Base-by-base conservation (phyloP, 2,329 filamentous ascomycete species). In the Clarireedia sp. region DNA sequence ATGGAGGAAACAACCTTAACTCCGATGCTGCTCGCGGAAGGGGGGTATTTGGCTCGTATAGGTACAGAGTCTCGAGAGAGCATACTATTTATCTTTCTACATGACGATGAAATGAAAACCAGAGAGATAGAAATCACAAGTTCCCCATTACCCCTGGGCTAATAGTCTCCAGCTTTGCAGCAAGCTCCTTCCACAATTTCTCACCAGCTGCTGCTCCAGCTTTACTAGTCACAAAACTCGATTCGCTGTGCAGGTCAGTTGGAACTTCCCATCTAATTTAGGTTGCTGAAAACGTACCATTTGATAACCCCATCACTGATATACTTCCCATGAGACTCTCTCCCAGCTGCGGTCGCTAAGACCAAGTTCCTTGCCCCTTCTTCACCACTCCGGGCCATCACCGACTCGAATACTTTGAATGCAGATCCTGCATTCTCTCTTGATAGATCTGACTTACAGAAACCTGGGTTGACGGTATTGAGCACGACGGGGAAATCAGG, bases 401-500 rank as follows among this genome's bases (percentile, higher is more conserved):
- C 8, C 1, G 7, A 9, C 8, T 37, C 24, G 1, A 43, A 1
- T 17, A 26, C 9, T 9, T 38, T 41, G 3, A 21, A 4, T 6
- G 21, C 16, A 8, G 0, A 1, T 2, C 5, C 37, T 48, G 46
- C 9, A 1, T 16, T 16, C 0, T 78, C 72, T 2, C 76, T 69
- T 5, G 59, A 62, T 0, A 82, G 67, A 26, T 73, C 67, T 1
- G 75, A 75, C 44, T 77, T 70, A 62, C 78, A 82, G 21, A 78
- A 68, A 1, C 79, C 79, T 0, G 80, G 79, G 55, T 78, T 79
- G 19, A 78, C 58, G 57, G 71, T 70, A 62, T 80, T 81, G 55
- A 82, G 60, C 1, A 74, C 73, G 40, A 81, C 74, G 8, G 43
- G 43, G 14, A 12, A 45, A 10, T 36, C 47, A 67, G 62, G 43